Evolutionary conservation across 2,329 filamentous ascomycete genomes (phyloP), one percentile per base, ranked within the genome.

Genomic region (Aphanocladium album): DNA sequence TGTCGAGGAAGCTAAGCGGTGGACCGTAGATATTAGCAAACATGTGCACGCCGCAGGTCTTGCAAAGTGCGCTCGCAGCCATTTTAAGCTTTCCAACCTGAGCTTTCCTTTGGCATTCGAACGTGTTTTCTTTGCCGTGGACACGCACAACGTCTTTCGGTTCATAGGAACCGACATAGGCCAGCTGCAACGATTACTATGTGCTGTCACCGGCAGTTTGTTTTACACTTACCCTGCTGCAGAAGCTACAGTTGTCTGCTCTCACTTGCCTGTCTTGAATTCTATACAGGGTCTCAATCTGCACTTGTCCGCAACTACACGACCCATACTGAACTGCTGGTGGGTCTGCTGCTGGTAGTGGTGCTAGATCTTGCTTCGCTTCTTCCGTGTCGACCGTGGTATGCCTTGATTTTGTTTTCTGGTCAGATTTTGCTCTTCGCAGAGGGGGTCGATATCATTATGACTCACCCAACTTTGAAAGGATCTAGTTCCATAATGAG

Each of bases 201-300:
- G 45, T 16, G 37, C 12, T 27, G 4, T 12, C 5, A 12, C 7
- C n/a, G 2, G 17, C 7, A 21, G 7, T 3, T 27, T 14, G n/a
- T 33, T 14, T 16, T 5, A 23, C 12, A 55, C 25, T 23, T 60
- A 72, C 69, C n/a, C 71, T 64, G n/a, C 67, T 62, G 57, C 70
- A 73, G 8, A 62, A 67, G 56, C 71, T 72, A 58, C 73, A 67
- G 75, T 76, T 66, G 70, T 76, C 64, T 72, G 78, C 60, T 71
- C 75, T 65, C 70, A 79, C 60, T 73, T 79, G 63, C 72, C 78
- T 53, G 68, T 74, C 25, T 67, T 73, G 61, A 71, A 81, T 49
- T 72, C 61, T 51, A 5, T 46, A 62, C 1, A 64, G 51, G 0
- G 71, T 56, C 11, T 67, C 62, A 16, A 65, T 60, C 35, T 57